phyloP scores from a whole-genome alignment of 2,329 filamentous ascomycete genomes.

The Thyridium curvatum region DNA sequence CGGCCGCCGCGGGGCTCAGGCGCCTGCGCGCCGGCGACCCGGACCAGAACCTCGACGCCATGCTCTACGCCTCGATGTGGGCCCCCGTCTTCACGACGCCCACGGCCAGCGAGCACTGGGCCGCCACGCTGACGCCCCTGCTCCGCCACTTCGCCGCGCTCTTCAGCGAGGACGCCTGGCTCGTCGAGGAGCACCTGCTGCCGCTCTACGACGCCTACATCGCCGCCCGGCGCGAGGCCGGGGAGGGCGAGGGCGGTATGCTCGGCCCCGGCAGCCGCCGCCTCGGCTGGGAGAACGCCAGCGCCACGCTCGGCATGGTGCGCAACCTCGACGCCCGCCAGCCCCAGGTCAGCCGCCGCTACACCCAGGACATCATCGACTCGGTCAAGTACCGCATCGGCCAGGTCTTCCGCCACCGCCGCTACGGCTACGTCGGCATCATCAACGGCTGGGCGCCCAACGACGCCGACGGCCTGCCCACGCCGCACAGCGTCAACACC shows the following conservation, averaged over 20 bases:
- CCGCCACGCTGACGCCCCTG: slow-evolving; percentile 58
- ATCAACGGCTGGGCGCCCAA: slow-evolving; percentile 78
- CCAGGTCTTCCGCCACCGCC: slow-evolving; percentile 75
- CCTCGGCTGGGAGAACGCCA: slow-evolving; percentile 25
- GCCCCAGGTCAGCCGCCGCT: slow-evolving; percentile 24
- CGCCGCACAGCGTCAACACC: slow-evolving; percentile 13
- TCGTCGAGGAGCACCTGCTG: slow-evolving; percentile 62
- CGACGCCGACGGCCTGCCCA: slow-evolving; percentile 16
- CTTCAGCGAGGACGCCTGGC: slow-evolving; percentile 64
- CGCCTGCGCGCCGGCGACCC: slow-evolving; percentile 42
- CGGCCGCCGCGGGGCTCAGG: slow-evolving; percentile 27
- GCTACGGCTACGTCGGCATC: slow-evolving; percentile 73
- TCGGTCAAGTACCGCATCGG: slow-evolving; percentile 64
- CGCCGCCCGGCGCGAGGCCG: too few relatives aligned
- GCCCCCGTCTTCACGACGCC: slow-evolving; percentile 52
- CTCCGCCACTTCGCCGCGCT: slow-evolving; percentile 57
- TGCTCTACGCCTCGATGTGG: slow-evolving; percentile 72
- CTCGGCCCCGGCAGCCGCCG: slow-evolving; percentile 19
- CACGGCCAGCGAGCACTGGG: slow-evolving; percentile 42
- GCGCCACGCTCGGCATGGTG: slow-evolving; percentile 30
- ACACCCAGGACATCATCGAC: slow-evolving; percentile 24
- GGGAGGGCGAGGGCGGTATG: background rate
- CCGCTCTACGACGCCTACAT: slow-evolving; percentile 50
- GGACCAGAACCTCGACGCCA: slow-evolving; percentile 47
- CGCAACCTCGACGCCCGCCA: slow-evolving; percentile 35